Evolutionary conservation across 2,329 filamentous ascomycete species (phyloP), one percentile per base, ranked within the genome.

Genomic region (Monosporascus ibericus): DNA sequence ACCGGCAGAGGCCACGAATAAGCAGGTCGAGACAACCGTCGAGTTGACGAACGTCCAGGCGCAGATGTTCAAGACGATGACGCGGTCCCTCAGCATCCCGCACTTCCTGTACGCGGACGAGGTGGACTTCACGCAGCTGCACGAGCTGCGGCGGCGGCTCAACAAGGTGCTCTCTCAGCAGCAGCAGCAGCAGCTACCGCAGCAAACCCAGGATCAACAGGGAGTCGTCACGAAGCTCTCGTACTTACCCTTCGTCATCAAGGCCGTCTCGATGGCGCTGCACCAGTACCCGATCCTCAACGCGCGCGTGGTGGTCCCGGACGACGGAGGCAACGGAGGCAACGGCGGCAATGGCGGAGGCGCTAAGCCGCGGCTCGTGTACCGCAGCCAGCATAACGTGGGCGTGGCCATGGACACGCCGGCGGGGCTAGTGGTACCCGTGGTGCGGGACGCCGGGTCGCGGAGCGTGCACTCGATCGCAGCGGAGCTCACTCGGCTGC

Each of bases 11-110:
- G 65, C 71, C 36, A 60, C 69, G 15, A 73, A 77, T 2, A 72
- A 74, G 46, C 86, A 88, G 68, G 74, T 74, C 50, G 94, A 97
- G 70, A 87, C 84, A 8, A 71, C 77, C 2, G 77, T 86, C 34
- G 75, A 81, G 52, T 76, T 99, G 55, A 89, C 89, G 14, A 86
- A 85, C 38, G 87, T 89, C 15, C 92, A 97, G 72, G 79, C 82
- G 38, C 87, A 90, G 66, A 99, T 99, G 94, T 97, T 96, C 84
- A 96, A 95, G 75, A 81, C 85, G 55, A 99, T 99, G 94, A 96
- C 92, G 15, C 85, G 85, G 53, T 96, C 92, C 2, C 80, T 99
- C 57, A 82, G 73, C 48, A 97, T 96, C 62, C 94, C 94, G 0
- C 94, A 97, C 72, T 96, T 99, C 72, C 82, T 97, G 55, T 99